Conservation (phyloP, 164 flowering plant genomes). For the Piper betle region DNA sequence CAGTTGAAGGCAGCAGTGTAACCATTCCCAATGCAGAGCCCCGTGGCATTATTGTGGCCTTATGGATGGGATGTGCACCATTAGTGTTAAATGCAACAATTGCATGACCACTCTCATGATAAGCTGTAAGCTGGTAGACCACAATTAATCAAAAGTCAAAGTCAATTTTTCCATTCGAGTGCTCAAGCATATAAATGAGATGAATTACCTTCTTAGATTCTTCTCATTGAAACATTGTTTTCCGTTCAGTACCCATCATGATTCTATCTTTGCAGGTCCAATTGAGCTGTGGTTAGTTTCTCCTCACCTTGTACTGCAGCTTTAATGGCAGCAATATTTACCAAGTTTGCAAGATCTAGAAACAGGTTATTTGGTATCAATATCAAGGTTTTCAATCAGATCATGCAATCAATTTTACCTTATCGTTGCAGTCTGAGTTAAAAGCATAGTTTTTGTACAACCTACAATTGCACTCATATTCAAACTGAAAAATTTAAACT, state of each 20-base stretch:
- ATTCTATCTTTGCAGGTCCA: constrained; percentile 92
- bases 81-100: too few relatives aligned
- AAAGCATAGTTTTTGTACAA: too few relatives aligned
- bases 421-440: too few relatives aligned
- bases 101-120: constrained; percentile 98
- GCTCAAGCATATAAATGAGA: too few relatives aligned
- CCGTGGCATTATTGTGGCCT: constrained; percentile 97
- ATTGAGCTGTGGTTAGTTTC: constrained; percentile 56
- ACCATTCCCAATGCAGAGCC: too few relatives aligned
- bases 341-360: constrained; percentile 92
- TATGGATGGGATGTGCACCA: constrained; percentile 95
- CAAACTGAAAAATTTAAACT: too few relatives aligned
- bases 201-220: constrained; percentile 81
- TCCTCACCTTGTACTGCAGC: constrained; percentile 98
- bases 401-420: too few relatives aligned
- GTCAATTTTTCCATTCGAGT: constrained; percentile 1
- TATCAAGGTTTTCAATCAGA: too few relatives aligned
- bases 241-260: constrained; percentile 96
- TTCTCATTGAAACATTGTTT: constrained; percentile 86
- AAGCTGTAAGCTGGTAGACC: constrained; percentile 82
- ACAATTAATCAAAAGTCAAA: not conserved
- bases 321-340: constrained; percentile 96
- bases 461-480: too few relatives aligned
- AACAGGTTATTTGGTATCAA: not conserved
- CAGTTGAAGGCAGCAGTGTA: constrained; percentile 88